Base-by-base conservation (phyloP, 768 basidiomycete species). In the Royoungia palumana region DNA sequence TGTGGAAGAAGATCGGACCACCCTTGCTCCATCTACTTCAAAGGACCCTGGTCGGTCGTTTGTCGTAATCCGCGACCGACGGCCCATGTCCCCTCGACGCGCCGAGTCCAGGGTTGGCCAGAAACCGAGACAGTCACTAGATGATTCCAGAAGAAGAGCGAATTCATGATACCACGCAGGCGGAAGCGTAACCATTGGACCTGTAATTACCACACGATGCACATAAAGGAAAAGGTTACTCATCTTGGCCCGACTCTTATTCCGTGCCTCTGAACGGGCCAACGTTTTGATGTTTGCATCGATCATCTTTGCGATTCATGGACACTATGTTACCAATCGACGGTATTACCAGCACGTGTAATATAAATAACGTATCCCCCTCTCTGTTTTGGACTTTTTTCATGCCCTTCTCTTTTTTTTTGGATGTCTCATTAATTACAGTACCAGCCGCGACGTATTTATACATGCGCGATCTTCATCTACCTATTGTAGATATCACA, bases 61-160 rank as follows among this genome's bases (percentile, higher is more conserved):
- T 54, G 84, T 87, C 17, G 85, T 87, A 28, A 79, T 86, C 41
- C 75, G 83, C n/a, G 82, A 81, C 62, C 70, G 69, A 51, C 65
- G 64, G 35, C 73, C 77, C 22, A 75, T 74, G 56, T 44, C 68
- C 27, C 37, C 60, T 27, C 62, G 53, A 43, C 62, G 61, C 30
- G 3, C 30, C 7, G 58, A 67, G 47, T 51, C 48, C 4, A 59
- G 56, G 19, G 37, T 27, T 28, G 50, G 50, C 12, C 67, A 57
- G 19, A 61, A 53, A 55, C 50, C 57, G 6, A 58, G 65, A 4
- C 58, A 67, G 38, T 67, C 65, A 13, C 45, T 67, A 35, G 65
- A 69, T 38, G 65, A 65, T 28, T 57, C 65, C 12, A 47, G 65
- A 32, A 61, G 63, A 41, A 66, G 69, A 21, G 50, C 45, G 10